Evolutionary conservation across 2,329 filamentous ascomycete genomes (phyloP).

Genomic region (Hymenoscyphus infarciens): DNA sequence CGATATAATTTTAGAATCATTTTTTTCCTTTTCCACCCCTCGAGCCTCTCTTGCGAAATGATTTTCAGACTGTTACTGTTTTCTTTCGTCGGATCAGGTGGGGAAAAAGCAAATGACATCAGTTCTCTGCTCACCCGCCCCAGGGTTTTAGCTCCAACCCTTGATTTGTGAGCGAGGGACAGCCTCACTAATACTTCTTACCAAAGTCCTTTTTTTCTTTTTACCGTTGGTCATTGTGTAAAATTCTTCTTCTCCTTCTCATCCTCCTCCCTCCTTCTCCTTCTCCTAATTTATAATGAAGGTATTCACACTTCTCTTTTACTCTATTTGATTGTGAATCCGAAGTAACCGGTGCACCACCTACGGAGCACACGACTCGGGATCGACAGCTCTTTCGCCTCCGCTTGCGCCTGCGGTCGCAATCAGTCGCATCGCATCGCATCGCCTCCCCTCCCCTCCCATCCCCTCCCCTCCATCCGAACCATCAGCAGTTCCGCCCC

Average conservation of each 20-base stretch:
- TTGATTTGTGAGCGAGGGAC: not conserved
- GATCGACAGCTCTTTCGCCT: not conserved
- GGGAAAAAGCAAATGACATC: slow-evolving; percentile 3
- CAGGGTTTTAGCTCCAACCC: not conserved
- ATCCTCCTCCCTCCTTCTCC: not conserved
- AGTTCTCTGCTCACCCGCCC: not conserved
- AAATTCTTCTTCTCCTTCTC: not conserved
- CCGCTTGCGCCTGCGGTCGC: not conserved
- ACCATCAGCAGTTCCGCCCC: not conserved
- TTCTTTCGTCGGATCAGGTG: not conserved
- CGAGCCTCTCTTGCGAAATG: too few species aligned
- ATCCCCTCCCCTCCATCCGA: not conserved
- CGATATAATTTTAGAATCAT: too few species aligned
- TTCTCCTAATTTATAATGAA: not conserved
- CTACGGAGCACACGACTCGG: too few species aligned
- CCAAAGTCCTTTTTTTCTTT: too few species aligned
- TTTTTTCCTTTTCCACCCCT: too few species aligned
- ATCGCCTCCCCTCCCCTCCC: not conserved
- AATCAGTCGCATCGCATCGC: not conserved
- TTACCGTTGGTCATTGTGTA: too few species aligned
- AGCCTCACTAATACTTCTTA: too few species aligned
- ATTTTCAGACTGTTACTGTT: too few species aligned
- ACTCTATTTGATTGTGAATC: not conserved
- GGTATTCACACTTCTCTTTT: not conserved
- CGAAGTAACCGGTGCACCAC: too few species aligned